Evolutionary conservation across 2,329 filamentous ascomycete species (phyloP), one percentile per base, ranked within the genome.

Genomic region (Claviceps digitariae): DNA sequence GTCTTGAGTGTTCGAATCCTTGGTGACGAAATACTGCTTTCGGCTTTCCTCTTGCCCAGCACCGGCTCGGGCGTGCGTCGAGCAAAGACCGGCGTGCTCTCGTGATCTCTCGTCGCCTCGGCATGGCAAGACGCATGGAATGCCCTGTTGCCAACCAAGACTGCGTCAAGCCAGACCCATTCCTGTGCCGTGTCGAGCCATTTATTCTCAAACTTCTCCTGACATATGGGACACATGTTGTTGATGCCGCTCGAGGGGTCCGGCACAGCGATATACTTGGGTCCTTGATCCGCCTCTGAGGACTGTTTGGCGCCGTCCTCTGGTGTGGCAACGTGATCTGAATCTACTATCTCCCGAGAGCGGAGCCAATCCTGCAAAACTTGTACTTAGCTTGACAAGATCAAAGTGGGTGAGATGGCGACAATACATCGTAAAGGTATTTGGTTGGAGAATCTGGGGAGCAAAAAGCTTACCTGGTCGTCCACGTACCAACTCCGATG

Each of bases 401-500:
- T 6, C 27, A 29, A 12, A 17, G 15, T 10, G 15, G 15, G 8
- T n/a, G 25, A 5, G 1, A 38, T 38, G 36, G 17, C 36, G 17
- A 38, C 17, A n/a, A 12, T 12, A 23, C 2, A 41, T 9, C 21
- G 21, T 9, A 20, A 41, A 21, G 9, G n/a, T 21, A 41, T 34
- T 34, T 34, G 9, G 10, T 13, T 20, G 8, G 9, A 21, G 9
- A 41, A 20, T 13, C 5, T 6, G 3, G n/a, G n/a, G n/a, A n/a
- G n/a, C n/a, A 9, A 29, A 41, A 17, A 43, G 65, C 82, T 71
- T 76, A 88, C 86, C 71, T 84, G 77, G 71, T 95, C 87, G 63
- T 94, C 88, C 49, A 95, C 83, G 66, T 95, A 96, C 89, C 90
- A 97, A 67, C 89, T 94, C 36, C 93, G 84, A 64, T 94, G 90